These are phyloP conservation scores for Tolypocladium guangdongense DNA, from an alignment of 2,329 filamentous ascomycete genomes.

Conservation along the genomic window DNA sequence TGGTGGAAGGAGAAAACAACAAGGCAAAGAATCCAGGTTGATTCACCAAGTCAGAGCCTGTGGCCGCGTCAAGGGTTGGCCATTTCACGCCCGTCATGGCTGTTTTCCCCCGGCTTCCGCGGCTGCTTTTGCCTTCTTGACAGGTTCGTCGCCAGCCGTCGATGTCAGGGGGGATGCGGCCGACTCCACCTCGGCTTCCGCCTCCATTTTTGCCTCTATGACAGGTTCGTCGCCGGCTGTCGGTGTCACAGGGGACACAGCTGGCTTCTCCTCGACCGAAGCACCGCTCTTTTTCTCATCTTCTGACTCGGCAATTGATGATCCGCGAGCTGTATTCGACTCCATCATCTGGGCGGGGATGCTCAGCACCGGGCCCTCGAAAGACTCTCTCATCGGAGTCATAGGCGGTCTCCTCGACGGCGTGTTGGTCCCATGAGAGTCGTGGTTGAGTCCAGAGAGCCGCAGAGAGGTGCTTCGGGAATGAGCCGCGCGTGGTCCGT, in stretches of 20 bases:
- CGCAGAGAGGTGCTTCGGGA: conserved; percentile 22
- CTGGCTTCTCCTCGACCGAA: not conserved
- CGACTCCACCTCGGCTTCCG: not conserved
- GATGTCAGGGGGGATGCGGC: not conserved
- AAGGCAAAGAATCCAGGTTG: not conserved
- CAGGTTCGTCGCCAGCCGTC: not conserved
- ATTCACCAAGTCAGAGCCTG: not conserved
- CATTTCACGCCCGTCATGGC: not conserved
- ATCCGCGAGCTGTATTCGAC: not conserved
- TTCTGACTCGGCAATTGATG: not conserved
- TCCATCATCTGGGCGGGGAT: not conserved
- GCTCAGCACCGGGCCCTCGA: conserved; percentile 4
- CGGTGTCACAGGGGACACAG: not conserved
- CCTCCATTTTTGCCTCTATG: not conserved
- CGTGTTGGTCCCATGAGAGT: conserved; percentile 7
- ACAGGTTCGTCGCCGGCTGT: not conserved
- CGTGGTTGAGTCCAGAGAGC: conserved; percentile 12
- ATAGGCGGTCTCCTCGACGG: conserved; percentile 13
- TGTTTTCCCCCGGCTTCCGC: too few species aligned
- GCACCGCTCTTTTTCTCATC: not conserved
- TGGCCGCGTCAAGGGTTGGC: too few species aligned
- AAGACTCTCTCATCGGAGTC: conserved; percentile 19
- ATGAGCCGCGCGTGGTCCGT: conserved; percentile 13
- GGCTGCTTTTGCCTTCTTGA: not conserved
- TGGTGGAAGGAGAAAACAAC: not conserved